A percentile compares a stretch with the other conserved stretches of the same genome.
These are phyloP conservation scores for Rubia yunnanensis DNA, from an alignment of 257 asterid species.

Conservation along the genomic window DNA sequence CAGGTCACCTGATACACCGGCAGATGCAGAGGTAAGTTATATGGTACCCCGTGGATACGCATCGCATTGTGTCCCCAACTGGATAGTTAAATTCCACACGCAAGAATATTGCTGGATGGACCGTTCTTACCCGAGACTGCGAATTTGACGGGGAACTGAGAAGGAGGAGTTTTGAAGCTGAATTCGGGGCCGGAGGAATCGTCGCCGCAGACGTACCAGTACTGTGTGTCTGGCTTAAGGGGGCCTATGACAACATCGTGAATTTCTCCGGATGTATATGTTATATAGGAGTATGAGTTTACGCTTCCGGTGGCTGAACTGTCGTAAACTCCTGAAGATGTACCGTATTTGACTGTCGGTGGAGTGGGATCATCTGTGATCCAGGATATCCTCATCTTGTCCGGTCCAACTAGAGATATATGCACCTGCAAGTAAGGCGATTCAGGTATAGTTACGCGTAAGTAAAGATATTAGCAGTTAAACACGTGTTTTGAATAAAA, in stretches of 20 bases:
- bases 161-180: constrained; percentile 56
- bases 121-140: constrained; percentile 54
- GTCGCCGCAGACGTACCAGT: constrained; percentile 44
- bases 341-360: constrained; percentile 44
- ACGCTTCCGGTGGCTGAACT: constrained; percentile 41
- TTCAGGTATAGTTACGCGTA: no score
- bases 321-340: constrained; percentile 32
- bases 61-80: no score
- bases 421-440: constrained; percentile 40
- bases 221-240: constrained; percentile 39
- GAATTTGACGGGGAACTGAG: constrained; percentile 47
- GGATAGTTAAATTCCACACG: no score
- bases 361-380: constrained; percentile 28
- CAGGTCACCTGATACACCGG: constrained; percentile 51
- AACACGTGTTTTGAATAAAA: no score
- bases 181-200: constrained; percentile 25
- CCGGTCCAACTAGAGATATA: constrained; percentile 44
- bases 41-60: no score
- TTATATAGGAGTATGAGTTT: constrained; percentile 24
- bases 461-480: no score
- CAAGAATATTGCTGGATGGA: no score
- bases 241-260: constrained; percentile 71
- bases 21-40: no score
- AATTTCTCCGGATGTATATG: constrained; percentile 48
- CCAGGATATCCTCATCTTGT: constrained; percentile 60